phyloP scores from a whole-genome alignment of 2,329 filamentous ascomycete species.

The Myriosclerotinia duriaeana region DNA sequence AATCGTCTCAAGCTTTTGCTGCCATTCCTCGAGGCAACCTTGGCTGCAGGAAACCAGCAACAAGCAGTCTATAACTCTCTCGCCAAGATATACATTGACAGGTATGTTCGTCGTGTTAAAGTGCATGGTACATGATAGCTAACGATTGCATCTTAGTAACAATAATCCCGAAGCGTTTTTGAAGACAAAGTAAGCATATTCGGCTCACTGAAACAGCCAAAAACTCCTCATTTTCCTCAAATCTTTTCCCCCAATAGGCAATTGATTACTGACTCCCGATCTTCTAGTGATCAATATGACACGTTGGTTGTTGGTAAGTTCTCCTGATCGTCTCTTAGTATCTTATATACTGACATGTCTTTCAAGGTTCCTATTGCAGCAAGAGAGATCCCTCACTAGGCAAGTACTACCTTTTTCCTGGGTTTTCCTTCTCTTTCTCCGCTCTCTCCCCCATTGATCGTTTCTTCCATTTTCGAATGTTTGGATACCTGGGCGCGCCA shows the following conservation, averaged over 20 bases:
- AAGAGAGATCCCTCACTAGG: not conserved
- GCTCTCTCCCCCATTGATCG: too few species aligned
- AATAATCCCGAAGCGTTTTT: constrained; percentile 97
- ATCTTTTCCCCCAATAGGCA: constrained; percentile 38
- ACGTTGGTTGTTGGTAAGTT: not conserved
- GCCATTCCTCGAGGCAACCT: constrained; percentile 90
- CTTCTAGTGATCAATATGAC: constrained; percentile 43
- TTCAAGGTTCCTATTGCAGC: not conserved
- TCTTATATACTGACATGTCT: not conserved
- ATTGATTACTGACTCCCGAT: too few species aligned
- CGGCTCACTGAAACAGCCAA: too few species aligned
- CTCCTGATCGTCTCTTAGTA: not conserved
- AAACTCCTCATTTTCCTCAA: constrained; percentile 48
- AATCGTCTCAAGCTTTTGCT: constrained; percentile 94
- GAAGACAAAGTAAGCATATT: constrained; percentile 67
- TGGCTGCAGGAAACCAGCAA: constrained; percentile 88
- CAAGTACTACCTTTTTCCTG: not conserved
- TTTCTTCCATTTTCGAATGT: not conserved
- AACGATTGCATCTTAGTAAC: constrained; percentile 53
- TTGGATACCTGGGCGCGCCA: not conserved
- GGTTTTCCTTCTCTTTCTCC: too few species aligned
- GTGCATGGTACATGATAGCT: not conserved
- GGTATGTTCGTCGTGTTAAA: not conserved
- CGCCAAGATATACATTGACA: constrained; percentile 99
- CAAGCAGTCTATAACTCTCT: constrained; percentile 96